Evolutionary conservation across 2,329 filamentous ascomycete genomes (phyloP), one percentile per base, ranked within the genome.

Genomic region (Microdochium paspali): DNA sequence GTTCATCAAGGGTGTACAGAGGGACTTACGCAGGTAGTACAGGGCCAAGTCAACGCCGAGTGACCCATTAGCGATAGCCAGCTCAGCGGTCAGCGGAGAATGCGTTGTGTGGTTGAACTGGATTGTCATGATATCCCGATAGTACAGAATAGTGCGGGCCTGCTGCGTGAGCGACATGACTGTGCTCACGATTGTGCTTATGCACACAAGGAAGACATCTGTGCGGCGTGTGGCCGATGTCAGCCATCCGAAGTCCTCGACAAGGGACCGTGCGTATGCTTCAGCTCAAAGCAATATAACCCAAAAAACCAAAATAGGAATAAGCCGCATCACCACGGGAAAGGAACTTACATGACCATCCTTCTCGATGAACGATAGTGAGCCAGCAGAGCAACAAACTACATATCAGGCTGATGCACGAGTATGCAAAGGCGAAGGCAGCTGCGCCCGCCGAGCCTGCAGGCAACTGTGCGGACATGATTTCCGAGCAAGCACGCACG

Each of bases 41-140:
- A 60, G 46, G 2, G 50, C 55, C 47, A 60, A 44, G 31, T 56
- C 57, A 13, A 56, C 24, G 4, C 56, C 57, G 26, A 49, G 50
- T 1, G 58, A 60, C 1, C 58, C 57, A 46, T 54, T 57, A 44
- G 57, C 56, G 20, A 59, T 55, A 24, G 57, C 56, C 26, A 56
- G 46, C 28, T 60, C 58, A 3, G 58, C 55, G 25, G 53, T 56
- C n/a, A 53, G 49, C 3, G 47, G 45, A 15, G 53, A 45, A 2
- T 26, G 40, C 35, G 51, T 43, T 30, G 51, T 53, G 39, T 50
- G 51, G 18, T 46, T 31, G n/a, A 58, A 59, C 26, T 55, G 53
- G 10, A 47, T 48, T 3, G 40, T 48, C 12, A 58, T 35, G 4
- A 56, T 46, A 23, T 56, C 49, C 31, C 32, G 25, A 24, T 54